Conservation (phyloP, 805 yeast species). For the Grigorovia jiainica region DNA sequence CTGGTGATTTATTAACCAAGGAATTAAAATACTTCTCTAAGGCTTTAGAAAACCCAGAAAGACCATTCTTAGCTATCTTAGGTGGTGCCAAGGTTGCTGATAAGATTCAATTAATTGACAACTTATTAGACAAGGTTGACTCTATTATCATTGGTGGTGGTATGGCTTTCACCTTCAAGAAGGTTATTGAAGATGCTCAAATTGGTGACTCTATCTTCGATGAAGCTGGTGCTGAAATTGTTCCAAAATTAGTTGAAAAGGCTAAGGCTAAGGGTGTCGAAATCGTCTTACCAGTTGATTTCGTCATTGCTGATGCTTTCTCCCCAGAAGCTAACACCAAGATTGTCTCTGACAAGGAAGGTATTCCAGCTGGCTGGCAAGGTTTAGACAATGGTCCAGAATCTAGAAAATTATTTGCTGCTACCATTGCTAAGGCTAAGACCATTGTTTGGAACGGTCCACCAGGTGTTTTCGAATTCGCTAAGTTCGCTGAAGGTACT, state of each 20-base stretch:
- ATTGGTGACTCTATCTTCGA: conserved; percentile 93
- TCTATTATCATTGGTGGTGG: conserved; percentile 97
- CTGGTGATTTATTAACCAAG: conserved; percentile 97
- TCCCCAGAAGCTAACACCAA: conserved; percentile 84
- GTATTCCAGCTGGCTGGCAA: conserved; percentile 93
- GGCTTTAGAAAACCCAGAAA: conserved; percentile 94
- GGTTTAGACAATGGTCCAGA: conserved; percentile 96
- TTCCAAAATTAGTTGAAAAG: conserved; percentile 84
- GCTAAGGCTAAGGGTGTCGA: conserved; percentile 95
- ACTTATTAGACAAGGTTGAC: conserved; percentile 92
- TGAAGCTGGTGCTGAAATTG: conserved; percentile 91
- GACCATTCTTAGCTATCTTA: conserved; percentile 97
- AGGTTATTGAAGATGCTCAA: conserved; percentile 72
- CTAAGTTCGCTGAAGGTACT: conserved; percentile 85
- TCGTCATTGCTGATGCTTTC: conserved; percentile 91
- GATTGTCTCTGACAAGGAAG: conserved; percentile 77
- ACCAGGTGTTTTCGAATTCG: conserved; percentile 99
- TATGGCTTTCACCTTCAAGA: conserved; percentile 99
- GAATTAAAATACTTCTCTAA: conserved; percentile 96
- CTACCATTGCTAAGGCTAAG: conserved; percentile 84
- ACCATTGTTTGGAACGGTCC: conserved; percentile 99
- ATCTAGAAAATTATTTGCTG: conserved; percentile 69
- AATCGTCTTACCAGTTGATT: conserved; percentile 91
- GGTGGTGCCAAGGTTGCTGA: conserved; percentile 99
- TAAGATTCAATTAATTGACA: conserved; percentile 97